phyloP scores from a whole-genome alignment of 495 filamentous ascomycete genomes.

The Daldinia caldariorum region DNA sequence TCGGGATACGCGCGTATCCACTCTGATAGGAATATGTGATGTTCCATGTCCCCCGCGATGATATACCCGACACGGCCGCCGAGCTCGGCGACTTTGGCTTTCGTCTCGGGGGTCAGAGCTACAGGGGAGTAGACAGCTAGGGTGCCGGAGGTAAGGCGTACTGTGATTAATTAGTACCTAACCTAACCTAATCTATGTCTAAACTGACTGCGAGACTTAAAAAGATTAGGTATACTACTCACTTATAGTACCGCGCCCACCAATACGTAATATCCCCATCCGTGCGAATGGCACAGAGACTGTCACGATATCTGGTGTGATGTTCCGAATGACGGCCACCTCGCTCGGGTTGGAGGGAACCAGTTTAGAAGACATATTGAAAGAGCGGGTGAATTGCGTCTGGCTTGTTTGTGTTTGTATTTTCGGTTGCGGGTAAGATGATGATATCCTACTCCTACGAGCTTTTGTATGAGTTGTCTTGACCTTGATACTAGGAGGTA shows the following conservation, averaged over 20 bases:
- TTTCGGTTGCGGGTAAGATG: neutral
- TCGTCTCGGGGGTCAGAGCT: conserved; percentile 80
- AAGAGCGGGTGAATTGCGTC: neutral
- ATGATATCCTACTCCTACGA: neutral
- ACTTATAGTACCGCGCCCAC: conserved; percentile 89
- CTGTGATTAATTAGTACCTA: conserved; percentile 52
- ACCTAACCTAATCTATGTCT: too few species aligned
- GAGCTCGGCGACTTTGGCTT: conserved; percentile 69
- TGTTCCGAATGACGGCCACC: conserved; percentile 86
- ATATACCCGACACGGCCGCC: conserved; percentile 83
- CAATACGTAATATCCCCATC: conserved; percentile 81
- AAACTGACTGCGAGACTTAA: neutral
- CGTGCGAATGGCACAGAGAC: conserved; percentile 86
- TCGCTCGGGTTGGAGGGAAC: conserved; percentile 71
- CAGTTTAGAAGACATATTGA: conserved; percentile 58
- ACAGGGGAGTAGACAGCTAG: conserved; percentile 94
- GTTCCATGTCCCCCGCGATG: conserved; percentile 85
- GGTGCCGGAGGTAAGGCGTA: conserved; percentile 76
- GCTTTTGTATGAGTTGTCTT: neutral
- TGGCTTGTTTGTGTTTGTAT: neutral
- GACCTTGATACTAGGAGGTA: neutral
- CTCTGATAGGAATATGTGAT: conserved; percentile 87
- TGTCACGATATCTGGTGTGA: conserved; percentile 82
- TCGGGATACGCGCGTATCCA: conserved; percentile 83
- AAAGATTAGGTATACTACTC: conserved; percentile 37